A percentile compares a stretch with the other conserved stretches of the same genome.
These are phyloP conservation scores for Diaporthe sp. DNA, from an alignment of 2,329 filamentous ascomycete species.

Conservation along the genomic window DNA sequence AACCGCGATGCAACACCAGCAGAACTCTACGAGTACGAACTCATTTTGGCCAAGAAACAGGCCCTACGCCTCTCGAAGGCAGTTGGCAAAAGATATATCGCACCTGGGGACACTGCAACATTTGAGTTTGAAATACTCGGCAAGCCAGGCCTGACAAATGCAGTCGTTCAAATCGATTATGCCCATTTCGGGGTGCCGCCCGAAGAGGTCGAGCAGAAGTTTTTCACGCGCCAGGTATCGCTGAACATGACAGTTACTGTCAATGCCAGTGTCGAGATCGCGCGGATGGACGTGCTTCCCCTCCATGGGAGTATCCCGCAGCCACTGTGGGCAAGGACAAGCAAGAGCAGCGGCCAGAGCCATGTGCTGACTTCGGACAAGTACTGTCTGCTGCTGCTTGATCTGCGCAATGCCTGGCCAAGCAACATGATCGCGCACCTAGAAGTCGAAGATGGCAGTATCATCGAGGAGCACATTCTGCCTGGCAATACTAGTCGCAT, in stretches of 20 bases:
- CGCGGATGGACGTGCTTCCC: conserved; percentile 82
- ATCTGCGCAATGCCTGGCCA: conserved; percentile 92
- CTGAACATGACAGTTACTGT: conserved; percentile 89
- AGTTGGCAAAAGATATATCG: conserved; percentile 70
- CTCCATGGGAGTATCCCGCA: conserved; percentile 76
- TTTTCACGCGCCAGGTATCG: conserved; percentile 86
- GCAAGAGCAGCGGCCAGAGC: conserved; percentile 46
- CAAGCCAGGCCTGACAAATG: conserved; percentile 85
- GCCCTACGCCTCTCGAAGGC: conserved; percentile 70
- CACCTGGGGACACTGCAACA: conserved; percentile 74
- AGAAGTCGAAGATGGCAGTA: conserved; percentile 62
- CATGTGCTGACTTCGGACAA: conserved; percentile 65
- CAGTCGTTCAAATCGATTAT: conserved; percentile 87
- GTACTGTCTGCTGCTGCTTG: conserved; percentile 83
- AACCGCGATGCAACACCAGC: conserved; percentile 82
- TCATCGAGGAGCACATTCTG: conserved; percentile 69
- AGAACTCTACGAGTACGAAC: conserved; percentile 88
- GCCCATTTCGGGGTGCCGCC: conserved; percentile 79
- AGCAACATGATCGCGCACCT: conserved; percentile 79
- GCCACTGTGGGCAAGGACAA: conserved; percentile 67
- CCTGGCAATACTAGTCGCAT: conserved; percentile 80
- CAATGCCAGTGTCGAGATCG: conserved; percentile 88
- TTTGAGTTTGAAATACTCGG: conserved; percentile 90
- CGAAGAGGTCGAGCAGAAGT: conserved; percentile 77
- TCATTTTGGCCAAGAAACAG: conserved; percentile 81